Evolutionary conservation across 345 rosid species (phyloP).

Genomic region (Eucalyptus curtisii): DNA sequence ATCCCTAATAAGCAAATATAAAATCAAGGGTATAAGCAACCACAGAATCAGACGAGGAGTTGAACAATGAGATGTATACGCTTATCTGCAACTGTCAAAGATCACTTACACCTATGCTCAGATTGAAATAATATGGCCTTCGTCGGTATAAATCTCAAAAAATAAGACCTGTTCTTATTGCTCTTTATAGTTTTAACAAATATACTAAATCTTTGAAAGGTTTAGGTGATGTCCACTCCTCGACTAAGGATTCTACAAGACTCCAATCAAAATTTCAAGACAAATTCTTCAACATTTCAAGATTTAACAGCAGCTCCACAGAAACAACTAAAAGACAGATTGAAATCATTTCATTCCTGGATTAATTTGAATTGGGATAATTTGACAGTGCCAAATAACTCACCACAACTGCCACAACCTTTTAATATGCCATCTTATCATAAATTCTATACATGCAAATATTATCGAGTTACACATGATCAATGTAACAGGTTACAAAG

Average conservation of each 20-base stretch:
- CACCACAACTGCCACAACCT: background rate
- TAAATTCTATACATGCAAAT: background rate
- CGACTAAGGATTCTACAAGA: background rate
- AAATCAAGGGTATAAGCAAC: background rate
- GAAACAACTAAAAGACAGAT: background rate
- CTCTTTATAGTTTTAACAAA: background rate
- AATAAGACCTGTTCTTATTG: background rate
- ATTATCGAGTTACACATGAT: background rate
- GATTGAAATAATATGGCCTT: background rate
- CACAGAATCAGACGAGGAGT: background rate
- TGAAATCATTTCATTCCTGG: background rate
- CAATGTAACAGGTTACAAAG: background rate
- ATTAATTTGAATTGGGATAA: background rate
- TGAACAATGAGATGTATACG: background rate
- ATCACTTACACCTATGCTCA: background rate
- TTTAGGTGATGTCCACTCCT: background rate
- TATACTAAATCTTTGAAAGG: background rate
- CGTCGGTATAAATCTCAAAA: background rate
- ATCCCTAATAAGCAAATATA: background rate
- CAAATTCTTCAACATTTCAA: background rate
- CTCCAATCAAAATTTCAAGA: background rate
- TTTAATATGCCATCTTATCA: background rate
- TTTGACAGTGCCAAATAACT: background rate
- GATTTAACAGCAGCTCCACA: background rate
- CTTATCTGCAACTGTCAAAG: background rate